Evolutionary conservation across 148 eudicot genomes (phyloP), one percentile per base, ranked within the genome.

Genomic region (Silene conica): DNA sequence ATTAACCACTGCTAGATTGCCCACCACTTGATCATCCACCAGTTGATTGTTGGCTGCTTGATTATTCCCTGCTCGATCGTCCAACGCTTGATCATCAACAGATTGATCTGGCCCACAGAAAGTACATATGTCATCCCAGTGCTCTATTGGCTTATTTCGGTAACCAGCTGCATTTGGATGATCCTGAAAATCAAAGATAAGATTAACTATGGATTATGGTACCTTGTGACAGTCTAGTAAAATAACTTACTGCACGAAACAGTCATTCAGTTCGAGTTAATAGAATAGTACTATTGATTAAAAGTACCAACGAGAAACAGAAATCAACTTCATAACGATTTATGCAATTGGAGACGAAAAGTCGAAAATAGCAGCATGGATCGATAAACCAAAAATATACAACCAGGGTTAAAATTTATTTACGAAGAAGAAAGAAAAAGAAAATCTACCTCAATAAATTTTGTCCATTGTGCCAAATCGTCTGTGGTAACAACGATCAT

Each of bases 111-210:
- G 66, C n/a, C 38, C 66, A 25, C 38, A 62, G 1, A 62, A 62
- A 26, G n/a, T 62, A n/a, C 66, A 62, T 23, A 62, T 62, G 38
- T 62, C 66, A 12, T 62, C 66, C 66, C 34, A 25, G 18, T 62
- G n/a, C 63, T 59, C 63, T 6, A 59, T 59, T 59, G 63, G 20
- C 26, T 59, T 59, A 22, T 59, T 59, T 59, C 63, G 63, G 13
- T 59, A 59, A 7, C 25, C 26, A 59, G 25, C 28, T 59, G 63
- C 63, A 59, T 20, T 59, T 59, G 63, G 28, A 5, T 59, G 63
- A 9, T 20, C 63, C 28, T 59, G 26, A 31, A 13, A 21, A 59
- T 20, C 25, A 10, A 59, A 7, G 1, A 59, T 6, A 59, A 21
- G 23, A 19, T 7, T n/a, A n/a, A n/a, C n/a, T n/a, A n/a, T 21